Evolutionary conservation across 2,329 filamentous ascomycete genomes (phyloP), one percentile per base, ranked within the genome.

Genomic region (Boeremia lycopersici): DNA sequence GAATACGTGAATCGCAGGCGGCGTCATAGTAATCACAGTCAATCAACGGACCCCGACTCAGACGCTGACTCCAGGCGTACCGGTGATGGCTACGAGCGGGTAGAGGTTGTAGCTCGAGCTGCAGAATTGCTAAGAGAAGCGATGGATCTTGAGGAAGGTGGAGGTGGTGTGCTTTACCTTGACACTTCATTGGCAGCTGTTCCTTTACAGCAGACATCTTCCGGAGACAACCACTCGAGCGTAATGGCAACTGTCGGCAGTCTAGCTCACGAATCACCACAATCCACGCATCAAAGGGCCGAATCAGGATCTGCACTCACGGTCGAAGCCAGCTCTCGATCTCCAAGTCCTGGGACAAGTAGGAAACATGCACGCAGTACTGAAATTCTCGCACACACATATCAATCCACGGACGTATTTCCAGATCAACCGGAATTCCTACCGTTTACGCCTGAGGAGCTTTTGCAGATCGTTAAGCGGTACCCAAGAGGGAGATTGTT

Each of bases 91-190:
- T 52, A 56, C n/a, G 67, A 74, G 2, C 75, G 77, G 54, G 62
- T 72, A 1, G 75, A 77, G 56, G 78, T 78, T 2, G 82, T 83
- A 49, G 68, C 72, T 11, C 74, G 81, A 19, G 82, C 82, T 1
- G 79, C 81, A 0, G 75, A 78, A 28, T 59, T 83, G 0, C 69
- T 84, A 3, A 75, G 77, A 1, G 75, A 82, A 51, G 78, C 79
- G n/a, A 68, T 83, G 9, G 76, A 77, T 34, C 39, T 81, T 6
- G 70, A 67, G 17, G 70, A 71, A 8, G 77, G 79, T 4, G 79
- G 81, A n/a, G 81, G 80, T 2, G 78, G 82, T 8, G 78, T 82
- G 11, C 65, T 77, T 2, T 78, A 79, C 48, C 54, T 79, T 15
- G 77, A 78, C 56, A 73, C 67, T 1, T 33, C 52, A 17, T 57